A percentile compares a stretch with the other conserved stretches of the same genome.
phyloP scores from a whole-genome alignment of 129 eudicot species.

The Flaveria robusta region DNA sequence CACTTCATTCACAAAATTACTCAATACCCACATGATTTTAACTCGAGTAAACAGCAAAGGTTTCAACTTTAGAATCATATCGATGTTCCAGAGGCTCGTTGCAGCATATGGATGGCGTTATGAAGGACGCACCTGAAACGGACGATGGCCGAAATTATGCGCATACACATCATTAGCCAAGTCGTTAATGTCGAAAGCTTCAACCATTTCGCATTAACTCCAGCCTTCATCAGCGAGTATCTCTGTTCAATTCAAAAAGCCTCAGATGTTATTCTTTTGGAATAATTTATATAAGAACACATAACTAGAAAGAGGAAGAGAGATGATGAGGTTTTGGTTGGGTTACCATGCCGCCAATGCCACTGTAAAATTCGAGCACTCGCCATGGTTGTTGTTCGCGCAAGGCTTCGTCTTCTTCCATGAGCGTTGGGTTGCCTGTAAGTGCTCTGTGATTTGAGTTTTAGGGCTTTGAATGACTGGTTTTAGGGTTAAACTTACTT shows the following conservation, averaged over 20 bases:
- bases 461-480: constrained; percentile 20
- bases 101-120: too few relatives aligned
- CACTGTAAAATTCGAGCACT: constrained; percentile 93
- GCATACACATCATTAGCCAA: constrained; percentile 90
- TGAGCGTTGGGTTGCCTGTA: not conserved
- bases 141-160: constrained; percentile 90
- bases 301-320: not conserved
- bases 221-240: constrained; percentile 77
- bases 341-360: constrained; percentile 95
- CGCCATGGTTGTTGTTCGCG: constrained; percentile 52
- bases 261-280: not conserved
- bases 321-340: not conserved
- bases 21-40: too few relatives aligned
- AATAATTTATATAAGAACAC: not conserved
- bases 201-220: constrained; percentile 67
- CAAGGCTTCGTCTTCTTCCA: constrained; percentile 24
- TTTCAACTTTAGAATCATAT: too few relatives aligned
- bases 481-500: too few relatives aligned
- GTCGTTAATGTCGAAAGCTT: constrained; percentile 95
- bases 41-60: too few relatives aligned
- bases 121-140: constrained; percentile 60
- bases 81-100: too few relatives aligned
- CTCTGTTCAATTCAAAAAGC: constrained; percentile 41
- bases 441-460: not conserved
- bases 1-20: too few relatives aligned